Conservation (phyloP, 1,284 basidiomycete species). For the Cutaneotrichosporon sp. region DNA sequence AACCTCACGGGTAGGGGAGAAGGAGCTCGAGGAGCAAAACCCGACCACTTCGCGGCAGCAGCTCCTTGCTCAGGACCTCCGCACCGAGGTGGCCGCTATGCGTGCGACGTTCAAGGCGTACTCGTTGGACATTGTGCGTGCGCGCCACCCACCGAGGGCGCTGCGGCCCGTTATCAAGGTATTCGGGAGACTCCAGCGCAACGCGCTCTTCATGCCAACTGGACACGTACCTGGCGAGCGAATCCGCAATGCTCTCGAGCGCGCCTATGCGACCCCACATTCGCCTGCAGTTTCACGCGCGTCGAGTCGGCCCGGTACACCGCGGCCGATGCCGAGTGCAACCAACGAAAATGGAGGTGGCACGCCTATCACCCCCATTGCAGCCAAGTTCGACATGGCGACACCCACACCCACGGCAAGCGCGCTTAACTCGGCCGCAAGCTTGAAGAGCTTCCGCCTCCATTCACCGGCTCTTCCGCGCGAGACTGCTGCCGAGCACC, state of each 20-base stretch:
- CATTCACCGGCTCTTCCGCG: background rate
- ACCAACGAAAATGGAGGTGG: too few species aligned
- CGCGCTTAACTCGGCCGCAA: background rate
- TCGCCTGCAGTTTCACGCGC: background rate
- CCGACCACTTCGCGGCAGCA: slow-evolving; percentile 24
- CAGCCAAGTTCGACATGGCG: background rate
- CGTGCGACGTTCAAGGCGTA: slow-evolving; percentile 27
- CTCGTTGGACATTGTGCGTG: slow-evolving; percentile 30
- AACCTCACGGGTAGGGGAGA: background rate
- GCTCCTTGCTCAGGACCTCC: slow-evolving; percentile 31
- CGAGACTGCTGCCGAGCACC: slow-evolving; percentile 12
- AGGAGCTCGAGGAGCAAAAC: slow-evolving; percentile 4
- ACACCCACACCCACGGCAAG: background rate
- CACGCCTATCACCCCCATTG: background rate
- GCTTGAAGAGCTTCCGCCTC: background rate
- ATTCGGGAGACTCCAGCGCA: slow-evolving; percentile 37
- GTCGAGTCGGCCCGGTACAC: slow-evolving; percentile 3
- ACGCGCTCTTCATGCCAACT: slow-evolving; percentile 42
- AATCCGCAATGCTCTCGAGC: slow-evolving; percentile 41
- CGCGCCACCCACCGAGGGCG: slow-evolving; percentile 21
- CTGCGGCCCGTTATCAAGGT: slow-evolving; percentile 32
- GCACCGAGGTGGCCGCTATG: slow-evolving; percentile 22
- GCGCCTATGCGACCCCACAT: slow-evolving; percentile 23
- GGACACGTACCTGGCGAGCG: slow-evolving; percentile 47
- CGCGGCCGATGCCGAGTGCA: background rate